Evolutionary conservation across 306 rosid genomes (phyloP).

Genomic region (Cicer cuneatum): DNA sequence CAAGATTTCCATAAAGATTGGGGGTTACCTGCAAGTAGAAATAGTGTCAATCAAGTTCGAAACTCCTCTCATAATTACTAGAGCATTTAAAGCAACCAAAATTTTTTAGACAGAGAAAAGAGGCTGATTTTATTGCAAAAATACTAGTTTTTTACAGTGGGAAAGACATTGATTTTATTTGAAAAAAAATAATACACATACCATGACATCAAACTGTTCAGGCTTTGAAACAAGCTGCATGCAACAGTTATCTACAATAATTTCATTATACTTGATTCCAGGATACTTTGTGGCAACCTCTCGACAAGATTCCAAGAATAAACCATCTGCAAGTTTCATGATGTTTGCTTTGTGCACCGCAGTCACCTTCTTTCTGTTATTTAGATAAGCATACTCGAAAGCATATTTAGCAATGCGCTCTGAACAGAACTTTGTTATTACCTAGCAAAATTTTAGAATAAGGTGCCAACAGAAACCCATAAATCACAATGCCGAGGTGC

Average conservation of each 20-base stretch:
- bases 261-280: constrained; percentile 69
- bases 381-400: constrained; percentile 87
- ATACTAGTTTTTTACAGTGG: background rate
- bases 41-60: constrained; percentile 30
- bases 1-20: constrained; percentile 94
- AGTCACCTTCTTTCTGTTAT: constrained; percentile 91
- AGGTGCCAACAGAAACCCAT: constrained; percentile 49
- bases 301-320: constrained; percentile 86
- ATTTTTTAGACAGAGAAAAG: background rate
- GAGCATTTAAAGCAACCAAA: background rate
- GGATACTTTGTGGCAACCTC: constrained; percentile 79
- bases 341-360: constrained; percentile 98
- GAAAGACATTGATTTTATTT: background rate
- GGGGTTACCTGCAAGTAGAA: constrained; percentile 82
- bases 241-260: constrained; percentile 93
- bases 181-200: constrained; percentile 46
- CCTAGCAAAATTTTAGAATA: constrained; percentile 65
- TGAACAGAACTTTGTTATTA: constrained; percentile 90
- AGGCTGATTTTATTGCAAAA: background rate
- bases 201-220: constrained; percentile 96
- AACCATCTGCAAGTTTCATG: constrained; percentile 92
- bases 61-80: background rate
- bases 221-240: constrained; percentile 95
- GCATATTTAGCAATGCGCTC: constrained; percentile 88
- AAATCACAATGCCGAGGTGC: constrained; percentile 12